Conservation (phyloP, 768 basidiomycete genomes). For the Rubroboletus pulcherrimus region DNA sequence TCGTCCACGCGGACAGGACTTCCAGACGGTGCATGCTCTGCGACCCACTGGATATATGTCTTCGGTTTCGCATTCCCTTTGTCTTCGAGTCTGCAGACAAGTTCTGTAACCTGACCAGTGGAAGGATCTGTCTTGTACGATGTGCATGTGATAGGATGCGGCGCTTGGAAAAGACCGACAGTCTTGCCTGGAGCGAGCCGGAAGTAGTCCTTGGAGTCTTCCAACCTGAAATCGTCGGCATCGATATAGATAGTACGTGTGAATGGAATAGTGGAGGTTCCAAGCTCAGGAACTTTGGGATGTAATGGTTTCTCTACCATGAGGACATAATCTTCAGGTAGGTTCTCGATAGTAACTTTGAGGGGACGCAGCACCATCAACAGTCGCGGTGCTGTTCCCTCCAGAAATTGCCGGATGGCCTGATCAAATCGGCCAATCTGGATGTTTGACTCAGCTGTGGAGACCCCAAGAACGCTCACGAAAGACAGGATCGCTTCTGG, state of each 20-base stretch:
- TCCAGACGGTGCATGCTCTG: slow-evolving; percentile 70
- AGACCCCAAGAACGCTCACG: slow-evolving; percentile 92
- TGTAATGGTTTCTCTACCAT: slow-evolving; percentile 90
- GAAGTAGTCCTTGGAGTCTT: slow-evolving; percentile 95
- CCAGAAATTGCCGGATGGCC: slow-evolving; percentile 81
- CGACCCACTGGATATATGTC: slow-evolving; percentile 97
- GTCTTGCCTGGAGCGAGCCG: slow-evolving; percentile 96
- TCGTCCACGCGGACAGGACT: slow-evolving; percentile 87
- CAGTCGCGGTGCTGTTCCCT: slow-evolving; percentile 81
- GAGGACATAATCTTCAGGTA: slow-evolving; percentile 78
- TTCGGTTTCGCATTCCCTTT: slow-evolving; percentile 77
- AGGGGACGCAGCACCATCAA: slow-evolving; percentile 89
- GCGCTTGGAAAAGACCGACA: slow-evolving; percentile 93
- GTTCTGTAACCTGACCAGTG: slow-evolving; percentile 72
- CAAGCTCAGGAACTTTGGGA: slow-evolving; percentile 88
- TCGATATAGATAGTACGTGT: slow-evolving; percentile 91
- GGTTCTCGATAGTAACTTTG: slow-evolving; percentile 87
- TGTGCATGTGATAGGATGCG: slow-evolving; percentile 89
- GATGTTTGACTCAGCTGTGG: slow-evolving; percentile 78
- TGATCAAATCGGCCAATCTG: slow-evolving; percentile 90
- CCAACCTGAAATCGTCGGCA: slow-evolving; percentile 84
- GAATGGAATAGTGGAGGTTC: slow-evolving; percentile 77
- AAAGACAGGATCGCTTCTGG: slow-evolving; percentile 93
- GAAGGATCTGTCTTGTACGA: slow-evolving; percentile 74
- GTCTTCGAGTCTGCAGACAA: slow-evolving; percentile 77